Evolutionary conservation across 352 stramenopile genomes (phyloP).

Genomic region (Pythium aristosporum): DNA sequence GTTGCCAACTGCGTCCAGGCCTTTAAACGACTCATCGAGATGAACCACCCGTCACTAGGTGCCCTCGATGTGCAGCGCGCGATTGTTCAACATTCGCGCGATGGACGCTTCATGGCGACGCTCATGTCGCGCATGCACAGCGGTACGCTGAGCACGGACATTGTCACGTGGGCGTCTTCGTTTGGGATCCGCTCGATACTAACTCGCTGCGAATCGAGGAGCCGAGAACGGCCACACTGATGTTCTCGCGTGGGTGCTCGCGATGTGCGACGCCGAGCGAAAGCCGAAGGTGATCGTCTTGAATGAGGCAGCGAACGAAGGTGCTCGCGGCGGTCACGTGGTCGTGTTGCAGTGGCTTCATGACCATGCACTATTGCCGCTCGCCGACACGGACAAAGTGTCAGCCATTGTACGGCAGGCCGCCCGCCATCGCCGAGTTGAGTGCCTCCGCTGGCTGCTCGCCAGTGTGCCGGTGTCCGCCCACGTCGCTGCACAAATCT

Average conservation of each 20-base stretch:
- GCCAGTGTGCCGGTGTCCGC: neutral
- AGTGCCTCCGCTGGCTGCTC: neutral
- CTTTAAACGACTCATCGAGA: neutral
- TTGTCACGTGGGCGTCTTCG: neutral
- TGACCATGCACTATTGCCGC: neutral
- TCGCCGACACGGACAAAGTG: neutral
- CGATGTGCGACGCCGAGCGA: neutral
- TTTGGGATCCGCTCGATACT: neutral
- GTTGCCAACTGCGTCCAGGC: neutral
- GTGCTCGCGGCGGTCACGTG: neutral
- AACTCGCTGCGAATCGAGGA: neutral
- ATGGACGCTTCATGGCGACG: conserved; percentile 1
- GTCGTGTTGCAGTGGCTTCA: neutral
- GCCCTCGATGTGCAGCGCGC: conserved; percentile 1
- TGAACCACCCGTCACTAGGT: neutral
- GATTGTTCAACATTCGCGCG: neutral
- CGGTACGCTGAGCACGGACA: conserved; percentile 1
- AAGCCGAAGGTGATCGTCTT: conserved; percentile 2
- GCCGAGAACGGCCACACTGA: conserved; percentile 1
- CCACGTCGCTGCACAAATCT: neutral
- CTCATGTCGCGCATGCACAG: neutral
- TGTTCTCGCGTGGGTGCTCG: neutral
- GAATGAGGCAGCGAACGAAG: neutral
- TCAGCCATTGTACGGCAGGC: neutral
- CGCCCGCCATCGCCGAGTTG: neutral